These are phyloP conservation scores for Leccinum subgranulosum DNA, from an alignment of 768 basidiomycete species.

Conservation along the genomic window DNA sequence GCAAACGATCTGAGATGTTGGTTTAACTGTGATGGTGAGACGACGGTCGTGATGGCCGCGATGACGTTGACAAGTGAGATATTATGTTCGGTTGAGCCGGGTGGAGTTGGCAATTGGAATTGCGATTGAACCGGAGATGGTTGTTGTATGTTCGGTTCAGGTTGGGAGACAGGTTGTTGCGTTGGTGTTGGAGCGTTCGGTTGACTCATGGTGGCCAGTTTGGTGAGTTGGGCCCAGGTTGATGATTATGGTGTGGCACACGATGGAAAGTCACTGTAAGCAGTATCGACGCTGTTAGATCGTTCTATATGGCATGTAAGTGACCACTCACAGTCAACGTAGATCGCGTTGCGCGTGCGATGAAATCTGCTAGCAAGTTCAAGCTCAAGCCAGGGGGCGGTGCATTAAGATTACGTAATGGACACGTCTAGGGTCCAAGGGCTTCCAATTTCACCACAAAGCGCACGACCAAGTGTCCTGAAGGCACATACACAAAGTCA, in stretches of 20 bases:
- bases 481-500: background rate
- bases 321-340: constrained; percentile 6
- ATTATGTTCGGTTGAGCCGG: background rate
- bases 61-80: constrained; percentile 41
- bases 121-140: constrained; percentile 14
- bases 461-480: background rate
- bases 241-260: background rate
- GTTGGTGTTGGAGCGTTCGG: constrained; percentile 23
- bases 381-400: background rate
- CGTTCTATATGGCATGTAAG: background rate
- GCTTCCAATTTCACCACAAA: background rate
- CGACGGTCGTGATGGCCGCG: constrained; percentile 44
- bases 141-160: constrained; percentile 14
- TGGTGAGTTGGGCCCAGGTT: background rate
- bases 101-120: constrained; percentile 1
- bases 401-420: background rate
- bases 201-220: constrained; percentile 22
- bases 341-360: constrained; percentile 3
- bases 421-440: no score
- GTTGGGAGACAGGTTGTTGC: constrained; percentile 15
- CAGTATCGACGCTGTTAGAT: background rate
- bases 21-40: constrained; percentile 37
- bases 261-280: background rate
- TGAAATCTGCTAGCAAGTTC: background rate
- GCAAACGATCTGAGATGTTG: constrained; percentile 44